Evolutionary conservation across 495 filamentous ascomycete species (phyloP).

Genomic region (Aspergillus ellipticus): DNA sequence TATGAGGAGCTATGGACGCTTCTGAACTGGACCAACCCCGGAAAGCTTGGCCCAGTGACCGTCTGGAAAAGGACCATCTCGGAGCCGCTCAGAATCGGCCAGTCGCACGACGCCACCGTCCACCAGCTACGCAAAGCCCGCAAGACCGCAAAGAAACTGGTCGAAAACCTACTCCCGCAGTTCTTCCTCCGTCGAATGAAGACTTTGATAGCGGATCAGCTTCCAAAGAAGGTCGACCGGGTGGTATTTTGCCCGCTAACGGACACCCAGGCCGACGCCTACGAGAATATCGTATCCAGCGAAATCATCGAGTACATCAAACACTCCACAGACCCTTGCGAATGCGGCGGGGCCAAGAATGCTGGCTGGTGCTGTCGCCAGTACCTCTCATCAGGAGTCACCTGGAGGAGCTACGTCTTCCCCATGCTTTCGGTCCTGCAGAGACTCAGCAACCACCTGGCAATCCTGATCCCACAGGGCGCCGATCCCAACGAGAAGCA

Average conservation of each 20-base stretch:
- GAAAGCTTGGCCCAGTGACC: slow-evolving; percentile 70
- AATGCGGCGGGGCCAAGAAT: slow-evolving; percentile 66
- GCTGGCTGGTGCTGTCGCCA: slow-evolving; percentile 79
- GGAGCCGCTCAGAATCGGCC: slow-evolving; percentile 76
- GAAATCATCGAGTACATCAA: slow-evolving; percentile 69
- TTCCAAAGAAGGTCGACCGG: slow-evolving; percentile 92
- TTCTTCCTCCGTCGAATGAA: slow-evolving; percentile 96
- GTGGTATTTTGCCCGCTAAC: slow-evolving; percentile 96
- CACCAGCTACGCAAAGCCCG: slow-evolving; percentile 77
- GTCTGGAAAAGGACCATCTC: slow-evolving; percentile 78
- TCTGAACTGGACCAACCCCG: slow-evolving; percentile 95
- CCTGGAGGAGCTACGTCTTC: slow-evolving; percentile 80
- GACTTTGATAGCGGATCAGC: slow-evolving; percentile 82
- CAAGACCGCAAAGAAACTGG: slow-evolving; percentile 79
- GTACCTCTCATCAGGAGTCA: slow-evolving; percentile 51
- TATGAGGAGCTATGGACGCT: slow-evolving; percentile 98
- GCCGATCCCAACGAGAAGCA: slow-evolving; percentile 72
- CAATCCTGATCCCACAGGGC: slow-evolving; percentile 75
- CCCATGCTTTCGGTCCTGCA: slow-evolving; percentile 78
- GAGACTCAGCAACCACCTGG: slow-evolving; percentile 89
- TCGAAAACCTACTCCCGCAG: slow-evolving; percentile 80
- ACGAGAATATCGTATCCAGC: slow-evolving; percentile 74
- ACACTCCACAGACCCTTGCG: slow-evolving; percentile 60
- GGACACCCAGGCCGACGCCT: slow-evolving; percentile 75
- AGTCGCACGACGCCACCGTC: slow-evolving; percentile 88